These are phyloP conservation scores for Ceratobasidium sp. DNA, from an alignment of 1,284 basidiomycete genomes.

Conservation along the genomic window DNA sequence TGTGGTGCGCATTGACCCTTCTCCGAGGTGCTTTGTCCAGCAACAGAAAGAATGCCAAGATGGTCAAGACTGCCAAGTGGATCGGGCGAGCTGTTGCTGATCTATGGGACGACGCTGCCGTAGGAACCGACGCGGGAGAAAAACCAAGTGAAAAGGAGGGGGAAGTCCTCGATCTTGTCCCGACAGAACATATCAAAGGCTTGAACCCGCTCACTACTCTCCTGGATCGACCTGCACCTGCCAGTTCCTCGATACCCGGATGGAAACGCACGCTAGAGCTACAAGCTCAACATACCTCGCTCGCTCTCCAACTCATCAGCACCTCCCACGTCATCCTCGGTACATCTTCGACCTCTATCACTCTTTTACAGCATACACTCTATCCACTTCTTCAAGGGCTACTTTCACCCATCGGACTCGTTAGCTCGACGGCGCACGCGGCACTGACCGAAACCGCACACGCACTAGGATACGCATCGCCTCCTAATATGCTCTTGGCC, in stretches of 20 bases:
- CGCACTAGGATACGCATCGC: constrained; percentile 79
- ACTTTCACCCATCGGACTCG: constrained; percentile 69
- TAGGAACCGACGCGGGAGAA: constrained; percentile 42
- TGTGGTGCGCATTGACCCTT: constrained; percentile 82
- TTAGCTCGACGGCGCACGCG: constrained; percentile 74
- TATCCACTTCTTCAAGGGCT: constrained; percentile 86
- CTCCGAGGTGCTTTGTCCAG: constrained; percentile 67
- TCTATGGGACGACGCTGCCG: constrained; percentile 66
- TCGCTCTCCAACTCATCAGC: constrained; percentile 76
- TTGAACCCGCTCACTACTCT: constrained; percentile 52
- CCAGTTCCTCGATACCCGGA: constrained; percentile 42
- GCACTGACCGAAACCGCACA: constrained; percentile 73
- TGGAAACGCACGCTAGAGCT: constrained; percentile 40
- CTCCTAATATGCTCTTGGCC: constrained; percentile 82
- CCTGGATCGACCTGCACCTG: constrained; percentile 40
- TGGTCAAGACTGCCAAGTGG: constrained; percentile 70
- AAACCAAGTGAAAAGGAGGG: constrained; percentile 41
- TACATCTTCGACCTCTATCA: constrained; percentile 54
- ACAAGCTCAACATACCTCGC: constrained; percentile 62
- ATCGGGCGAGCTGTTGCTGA: constrained; percentile 70
- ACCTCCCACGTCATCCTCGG: constrained; percentile 50
- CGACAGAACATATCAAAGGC: constrained; percentile 63
- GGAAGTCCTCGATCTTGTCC: constrained; percentile 50
- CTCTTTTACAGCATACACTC: constrained; percentile 78
- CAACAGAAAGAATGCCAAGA: constrained; percentile 45